Conservation (phyloP, 2,329 filamentous ascomycete species). For the Onygenales sp. region DNA sequence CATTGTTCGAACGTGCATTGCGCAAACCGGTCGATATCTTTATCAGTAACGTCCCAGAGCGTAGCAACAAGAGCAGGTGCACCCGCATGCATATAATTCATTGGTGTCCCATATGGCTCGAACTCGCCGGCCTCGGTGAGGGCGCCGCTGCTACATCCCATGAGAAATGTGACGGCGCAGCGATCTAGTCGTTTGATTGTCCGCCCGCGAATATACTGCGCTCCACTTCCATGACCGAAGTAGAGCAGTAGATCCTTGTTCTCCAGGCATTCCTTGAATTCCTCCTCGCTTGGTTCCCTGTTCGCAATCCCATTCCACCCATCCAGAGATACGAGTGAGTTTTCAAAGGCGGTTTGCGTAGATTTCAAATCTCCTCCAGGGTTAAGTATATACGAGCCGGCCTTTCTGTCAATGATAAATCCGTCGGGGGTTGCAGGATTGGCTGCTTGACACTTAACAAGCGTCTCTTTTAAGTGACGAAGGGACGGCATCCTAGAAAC, state of each 20-base stretch:
- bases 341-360: slow-evolving; percentile 67
- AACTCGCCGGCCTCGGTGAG: slow-evolving; percentile 76
- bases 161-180: slow-evolving; percentile 77
- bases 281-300: slow-evolving; percentile 62
- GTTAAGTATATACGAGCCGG: slow-evolving; percentile 69
- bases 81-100: slow-evolving; percentile 85
- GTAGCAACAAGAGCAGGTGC: slow-evolving; percentile 82
- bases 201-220: slow-evolving; percentile 82
- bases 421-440: slow-evolving; percentile 23
- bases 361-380: slow-evolving; percentile 72
- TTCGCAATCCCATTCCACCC: slow-evolving; percentile 61
- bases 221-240: slow-evolving; percentile 91
- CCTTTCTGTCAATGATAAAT: slow-evolving; percentile 42
- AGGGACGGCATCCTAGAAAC: slow-evolving; percentile 85
- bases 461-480: slow-evolving; percentile 65
- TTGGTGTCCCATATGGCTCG: slow-evolving; percentile 80
- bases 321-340: slow-evolving; percentile 46
- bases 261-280: slow-evolving; percentile 62
- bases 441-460: slow-evolving; percentile 43
- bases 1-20: slow-evolving; percentile 71
- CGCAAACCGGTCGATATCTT: slow-evolving; percentile 91
- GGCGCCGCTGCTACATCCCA: slow-evolving; percentile 85
- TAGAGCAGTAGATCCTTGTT: slow-evolving; percentile 70
- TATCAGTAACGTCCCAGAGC: slow-evolving; percentile 96
- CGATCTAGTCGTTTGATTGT: slow-evolving; percentile 69